Evolutionary conservation across 2,329 filamentous ascomycete genomes (phyloP).

Genomic region (Diplodia sapinea): DNA sequence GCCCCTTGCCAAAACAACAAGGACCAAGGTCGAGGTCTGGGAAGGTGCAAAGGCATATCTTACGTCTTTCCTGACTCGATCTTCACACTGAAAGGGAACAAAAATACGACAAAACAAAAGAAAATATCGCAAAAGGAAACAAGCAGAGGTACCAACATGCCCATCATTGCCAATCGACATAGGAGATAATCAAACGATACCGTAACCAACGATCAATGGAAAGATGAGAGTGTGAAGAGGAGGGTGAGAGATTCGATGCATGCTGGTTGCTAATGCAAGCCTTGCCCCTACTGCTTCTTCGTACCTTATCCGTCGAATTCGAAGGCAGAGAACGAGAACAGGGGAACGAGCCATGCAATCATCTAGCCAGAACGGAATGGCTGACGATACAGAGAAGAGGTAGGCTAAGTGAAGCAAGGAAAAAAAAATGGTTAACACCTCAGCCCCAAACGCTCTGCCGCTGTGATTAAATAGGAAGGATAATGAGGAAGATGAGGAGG

Average conservation of each 20-base stretch:
- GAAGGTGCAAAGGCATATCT: constrained; percentile 10
- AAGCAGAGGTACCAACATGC: constrained; percentile 24
- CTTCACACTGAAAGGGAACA: neutral
- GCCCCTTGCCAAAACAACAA: neutral
- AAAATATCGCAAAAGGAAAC: neutral
- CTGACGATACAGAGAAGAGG: neutral
- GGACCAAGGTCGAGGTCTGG: neutral
- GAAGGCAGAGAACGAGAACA: neutral
- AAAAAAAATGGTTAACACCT: neutral
- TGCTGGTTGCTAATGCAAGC: neutral
- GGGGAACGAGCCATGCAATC: neutral
- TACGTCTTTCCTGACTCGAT: constrained; percentile 2
- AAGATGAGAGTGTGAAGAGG: neutral
- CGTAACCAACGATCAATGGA: constrained; percentile 6
- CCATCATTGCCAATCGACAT: constrained; percentile 27
- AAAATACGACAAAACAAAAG: constrained; percentile 3
- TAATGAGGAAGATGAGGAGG: neutral
- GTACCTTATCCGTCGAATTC: neutral
- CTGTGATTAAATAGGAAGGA: constrained; percentile 19
- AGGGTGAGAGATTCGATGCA: neutral
- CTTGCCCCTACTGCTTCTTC: neutral
- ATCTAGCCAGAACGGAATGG: neutral
- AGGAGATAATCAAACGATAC: neutral
- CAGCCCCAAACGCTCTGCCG: constrained; percentile 1
- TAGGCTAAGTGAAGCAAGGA: neutral